phyloP scores from a whole-genome alignment of 108 stramenopile species.

The Nitzschia sp. region DNA sequence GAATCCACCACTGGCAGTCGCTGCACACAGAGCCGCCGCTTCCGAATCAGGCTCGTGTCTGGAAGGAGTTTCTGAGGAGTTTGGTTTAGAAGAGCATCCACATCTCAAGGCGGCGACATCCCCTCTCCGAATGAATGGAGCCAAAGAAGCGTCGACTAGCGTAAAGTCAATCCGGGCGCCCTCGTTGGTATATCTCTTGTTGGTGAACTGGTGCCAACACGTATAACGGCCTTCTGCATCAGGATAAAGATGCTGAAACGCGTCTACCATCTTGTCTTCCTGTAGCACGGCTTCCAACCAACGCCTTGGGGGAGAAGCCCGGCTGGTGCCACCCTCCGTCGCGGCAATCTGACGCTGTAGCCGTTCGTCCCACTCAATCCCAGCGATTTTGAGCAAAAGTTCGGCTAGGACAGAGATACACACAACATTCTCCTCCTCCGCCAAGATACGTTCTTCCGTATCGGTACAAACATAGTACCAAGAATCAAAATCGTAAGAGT shows the following conservation, averaged over 20 bases:
- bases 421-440: constrained; percentile 57
- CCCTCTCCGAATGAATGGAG: constrained; percentile 39
- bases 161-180: constrained; percentile 90
- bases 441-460: constrained; percentile 27
- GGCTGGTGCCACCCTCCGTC: constrained; percentile 45
- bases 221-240: constrained; percentile 83
- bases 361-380: constrained; percentile 64
- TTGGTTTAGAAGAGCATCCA: constrained; percentile 51
- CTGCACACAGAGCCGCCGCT: constrained; percentile 77
- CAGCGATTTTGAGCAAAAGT: constrained; percentile 71
- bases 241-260: constrained; percentile 84
- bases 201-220: constrained; percentile 89
- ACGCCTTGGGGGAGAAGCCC: constrained; percentile 51
- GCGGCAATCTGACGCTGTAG: constrained; percentile 54
- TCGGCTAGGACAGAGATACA: constrained; percentile 61
- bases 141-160: constrained; percentile 67
- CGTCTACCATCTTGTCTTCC: constrained; percentile 86
- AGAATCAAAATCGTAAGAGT: constrained; percentile 53
- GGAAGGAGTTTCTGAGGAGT: not conserved
- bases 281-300: constrained; percentile 71
- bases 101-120: constrained; percentile 59
- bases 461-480: constrained; percentile 47
- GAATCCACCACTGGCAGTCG: constrained; percentile 78
- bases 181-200: constrained; percentile 82
- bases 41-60: constrained; percentile 54